Base-by-base conservation (phyloP, 1,284 basidiomycete species). In the Coniferiporia sulphurascens region DNA sequence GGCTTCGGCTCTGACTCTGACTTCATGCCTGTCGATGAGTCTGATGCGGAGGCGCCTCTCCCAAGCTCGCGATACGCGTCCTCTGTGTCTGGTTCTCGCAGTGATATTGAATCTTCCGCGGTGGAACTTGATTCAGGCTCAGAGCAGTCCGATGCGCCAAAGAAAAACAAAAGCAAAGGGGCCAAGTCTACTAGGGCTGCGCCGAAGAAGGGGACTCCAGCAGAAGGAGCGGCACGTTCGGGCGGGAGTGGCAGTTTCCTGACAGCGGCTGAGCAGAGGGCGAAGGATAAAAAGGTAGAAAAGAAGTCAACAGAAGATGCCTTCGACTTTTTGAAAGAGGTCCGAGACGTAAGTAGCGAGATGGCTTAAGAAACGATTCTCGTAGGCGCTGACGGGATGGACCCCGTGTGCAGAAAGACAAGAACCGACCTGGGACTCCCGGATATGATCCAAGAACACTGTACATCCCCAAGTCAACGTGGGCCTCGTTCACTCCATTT, bases 401-500 rank as follows among this genome's bases (percentile, higher is more conserved):
- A 1, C 13, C 13, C 35, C 5, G 27, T 32, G 35, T 57, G 41
- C 69, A 95, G 87, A 95, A 91, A 79, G 93, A 98, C 66, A 84
- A 87, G 3, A 80, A 87, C 62, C 78, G 83, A 50, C 92, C 93
- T 13, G 86, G 82, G 41, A 83, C 96, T 66, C 85, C 91, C 0
- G 85, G 91, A n/a, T 98, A 98, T 69, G 97, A 99, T 69, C 90
- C 91, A 2, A 81, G 96, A 60, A 98, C 97, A 0, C 74, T 99
- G 49, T 85, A 82, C 69, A 85, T 99, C 55, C 95, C 96, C 0
- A 75, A 80, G 34, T 82, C 76, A 52, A 86, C 87, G 0, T 97
- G 95, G 94, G 78, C 79, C 15, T 76, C 79, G 1, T 97, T 99
- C 68, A 95, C 95, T 0, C 95, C 95, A 0, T 99, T 99, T 69